These are phyloP conservation scores for Monilinia fructigena DNA, from an alignment of 2,329 filamentous ascomycete genomes.

Conservation along the genomic window DNA sequence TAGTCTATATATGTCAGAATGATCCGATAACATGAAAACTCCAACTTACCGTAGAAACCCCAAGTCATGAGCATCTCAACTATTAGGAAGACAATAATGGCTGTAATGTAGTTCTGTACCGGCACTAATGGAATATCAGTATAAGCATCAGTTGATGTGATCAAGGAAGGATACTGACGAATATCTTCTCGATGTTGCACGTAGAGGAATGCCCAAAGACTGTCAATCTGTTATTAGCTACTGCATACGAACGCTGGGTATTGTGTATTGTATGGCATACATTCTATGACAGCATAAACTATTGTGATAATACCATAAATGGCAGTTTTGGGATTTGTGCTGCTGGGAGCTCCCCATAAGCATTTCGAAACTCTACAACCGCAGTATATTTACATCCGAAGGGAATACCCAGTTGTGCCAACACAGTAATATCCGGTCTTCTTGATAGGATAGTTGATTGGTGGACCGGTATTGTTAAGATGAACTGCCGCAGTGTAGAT, in stretches of 20 bases:
- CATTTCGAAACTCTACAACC: slow-evolving; percentile 88
- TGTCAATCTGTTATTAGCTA: slow-evolving; percentile 37
- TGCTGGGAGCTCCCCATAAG: slow-evolving; percentile 91
- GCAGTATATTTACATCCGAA: slow-evolving; percentile 66
- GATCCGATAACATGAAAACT: not conserved
- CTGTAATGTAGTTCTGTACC: slow-evolving; percentile 98
- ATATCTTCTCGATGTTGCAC: slow-evolving; percentile 94
- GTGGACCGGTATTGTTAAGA: slow-evolving; percentile 65
- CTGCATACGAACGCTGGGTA: slow-evolving; percentile 16
- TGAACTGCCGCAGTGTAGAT: slow-evolving; percentile 81
- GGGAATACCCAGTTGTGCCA: slow-evolving; percentile 70
- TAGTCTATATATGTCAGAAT: slow-evolving; percentile 63
- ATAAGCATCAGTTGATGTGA: not conserved
- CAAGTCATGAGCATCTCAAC: slow-evolving; percentile 98
- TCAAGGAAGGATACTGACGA: slow-evolving; percentile 48
- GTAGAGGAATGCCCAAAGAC: slow-evolving; percentile 93
- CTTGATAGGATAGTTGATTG: slow-evolving; percentile 78
- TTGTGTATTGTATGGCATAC: slow-evolving; percentile 45
- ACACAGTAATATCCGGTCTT: slow-evolving; percentile 98
- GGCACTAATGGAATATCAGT: slow-evolving; percentile 61
- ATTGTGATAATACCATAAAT: slow-evolving; percentile 96
- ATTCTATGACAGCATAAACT: slow-evolving; percentile 81
- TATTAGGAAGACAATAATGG: slow-evolving; percentile 90
- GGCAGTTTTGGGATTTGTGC: slow-evolving; percentile 96
- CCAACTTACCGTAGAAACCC: slow-evolving; percentile 79